A percentile compares a stretch with the other conserved stretches of the same genome.
These are phyloP conservation scores for Lentinula boryana DNA, from an alignment of 768 basidiomycete species.

Conservation along the genomic window DNA sequence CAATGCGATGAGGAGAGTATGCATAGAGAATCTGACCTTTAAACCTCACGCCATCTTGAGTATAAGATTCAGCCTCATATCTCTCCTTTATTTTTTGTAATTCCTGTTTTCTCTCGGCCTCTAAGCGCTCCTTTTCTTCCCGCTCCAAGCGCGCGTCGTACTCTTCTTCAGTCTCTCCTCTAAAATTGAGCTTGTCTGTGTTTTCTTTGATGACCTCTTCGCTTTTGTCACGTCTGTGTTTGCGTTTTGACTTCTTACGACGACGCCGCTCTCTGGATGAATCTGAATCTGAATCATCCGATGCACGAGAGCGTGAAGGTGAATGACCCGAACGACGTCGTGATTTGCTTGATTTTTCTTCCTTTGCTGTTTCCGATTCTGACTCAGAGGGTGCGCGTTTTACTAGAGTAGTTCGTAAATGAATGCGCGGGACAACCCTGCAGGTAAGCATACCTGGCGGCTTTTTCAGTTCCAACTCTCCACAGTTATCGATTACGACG, in stretches of 20 bases:
- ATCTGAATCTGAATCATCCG: constrained; percentile 1
- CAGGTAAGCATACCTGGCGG: constrained; percentile 12
- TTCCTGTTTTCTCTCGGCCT: constrained; percentile 38
- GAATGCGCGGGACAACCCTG: not conserved
- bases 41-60: constrained; percentile 49
- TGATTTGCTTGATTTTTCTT: constrained; percentile 9
- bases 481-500: constrained; percentile 69
- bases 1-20: not conserved
- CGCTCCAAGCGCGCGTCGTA: constrained; percentile 64
- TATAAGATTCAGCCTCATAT: constrained; percentile 24
- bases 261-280: constrained; percentile 11
- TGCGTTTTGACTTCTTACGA: constrained; percentile 17
- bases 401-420: constrained; percentile 8
- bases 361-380: not conserved
- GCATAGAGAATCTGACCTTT: constrained; percentile 43
- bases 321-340: constrained; percentile 10
- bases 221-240: constrained; percentile 22
- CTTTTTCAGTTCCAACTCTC: constrained; percentile 74
- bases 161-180: constrained; percentile 63
- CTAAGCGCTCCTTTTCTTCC: constrained; percentile 57
- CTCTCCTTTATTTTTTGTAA: constrained; percentile 41
- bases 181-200: constrained; percentile 11
- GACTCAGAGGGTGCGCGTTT: constrained; percentile 7
- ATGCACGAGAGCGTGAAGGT: constrained; percentile 14
- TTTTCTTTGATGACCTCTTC: constrained; percentile 10